phyloP scores from a whole-genome alignment of 495 filamentous ascomycete species.

The Hypoxylon cercidicola region DNA sequence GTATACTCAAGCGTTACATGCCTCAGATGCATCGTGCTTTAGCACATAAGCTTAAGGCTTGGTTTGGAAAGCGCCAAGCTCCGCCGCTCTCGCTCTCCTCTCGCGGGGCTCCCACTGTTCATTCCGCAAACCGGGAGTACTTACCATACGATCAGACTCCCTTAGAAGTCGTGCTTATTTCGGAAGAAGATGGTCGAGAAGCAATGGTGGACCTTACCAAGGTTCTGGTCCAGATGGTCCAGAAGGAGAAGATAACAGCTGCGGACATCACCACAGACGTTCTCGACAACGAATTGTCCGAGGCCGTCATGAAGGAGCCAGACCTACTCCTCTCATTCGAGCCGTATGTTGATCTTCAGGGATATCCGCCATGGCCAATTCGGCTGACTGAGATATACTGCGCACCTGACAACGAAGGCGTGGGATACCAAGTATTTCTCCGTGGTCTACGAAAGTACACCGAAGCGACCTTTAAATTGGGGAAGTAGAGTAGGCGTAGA shows the following conservation, averaged over 20 bases:
- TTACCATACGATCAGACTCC: slow-evolving; percentile 49
- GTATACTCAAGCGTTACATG: slow-evolving; percentile 86
- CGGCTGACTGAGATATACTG: slow-evolving; percentile 93
- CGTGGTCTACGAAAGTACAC: slow-evolving; percentile 84
- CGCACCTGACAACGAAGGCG: slow-evolving; percentile 74
- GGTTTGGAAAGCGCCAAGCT: slow-evolving; percentile 76
- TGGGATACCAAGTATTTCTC: slow-evolving; percentile 94
- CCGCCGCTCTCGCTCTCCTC: slow-evolving; percentile 77
- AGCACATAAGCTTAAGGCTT: slow-evolving; percentile 76
- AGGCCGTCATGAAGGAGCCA: slow-evolving; percentile 80
- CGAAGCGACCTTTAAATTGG: slow-evolving; percentile 88
- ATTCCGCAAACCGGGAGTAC: slow-evolving; percentile 43
- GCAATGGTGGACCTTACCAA: slow-evolving; percentile 96
- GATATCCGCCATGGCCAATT: slow-evolving; percentile 97
- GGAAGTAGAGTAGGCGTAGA: slow-evolving; percentile 64
- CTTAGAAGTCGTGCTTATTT: slow-evolving; percentile 86
- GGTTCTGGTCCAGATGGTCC: slow-evolving; percentile 92
- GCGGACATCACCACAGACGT: slow-evolving; percentile 85
- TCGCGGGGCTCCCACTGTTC: slow-evolving; percentile 73
- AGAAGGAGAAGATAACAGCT: slow-evolving; percentile 81
- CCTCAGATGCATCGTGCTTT: slow-evolving; percentile 78
- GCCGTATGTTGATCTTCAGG: slow-evolving; percentile 80
- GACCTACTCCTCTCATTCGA: slow-evolving; percentile 90
- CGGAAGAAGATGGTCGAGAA: slow-evolving; percentile 86
- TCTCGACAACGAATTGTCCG: slow-evolving; percentile 85